A percentile compares a stretch with the other conserved stretches of the same genome.
phyloP scores from a whole-genome alignment of 257 asterid species.

The Jaltomata sinuosa region DNA sequence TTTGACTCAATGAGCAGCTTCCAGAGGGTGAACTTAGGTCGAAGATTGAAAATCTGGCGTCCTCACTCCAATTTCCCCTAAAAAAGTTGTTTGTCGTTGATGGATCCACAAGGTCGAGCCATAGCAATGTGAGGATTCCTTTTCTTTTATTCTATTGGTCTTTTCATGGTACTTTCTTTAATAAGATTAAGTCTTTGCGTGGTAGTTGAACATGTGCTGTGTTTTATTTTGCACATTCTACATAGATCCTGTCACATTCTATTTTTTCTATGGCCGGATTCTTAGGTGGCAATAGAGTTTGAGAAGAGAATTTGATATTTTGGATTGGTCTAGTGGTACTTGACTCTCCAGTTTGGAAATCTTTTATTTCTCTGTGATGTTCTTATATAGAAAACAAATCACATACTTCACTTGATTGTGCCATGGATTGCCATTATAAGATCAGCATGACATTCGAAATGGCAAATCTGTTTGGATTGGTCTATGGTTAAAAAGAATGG shows the following conservation, averaged over 20 bases:
- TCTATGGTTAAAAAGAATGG: not conserved
- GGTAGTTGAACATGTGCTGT: not conserved
- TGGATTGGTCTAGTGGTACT: not conserved
- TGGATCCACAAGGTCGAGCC: slow-evolving; percentile 98
- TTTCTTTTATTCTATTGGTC: no score
- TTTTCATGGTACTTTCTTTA: slow-evolving; percentile 1
- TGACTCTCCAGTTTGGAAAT: not conserved
- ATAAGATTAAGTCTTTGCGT: not conserved
- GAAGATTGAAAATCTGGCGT: slow-evolving; percentile 82
- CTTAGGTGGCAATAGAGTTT: not conserved
- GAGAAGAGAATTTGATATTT: not conserved
- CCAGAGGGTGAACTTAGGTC: slow-evolving; percentile 76
- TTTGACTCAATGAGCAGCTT: slow-evolving; percentile 47
- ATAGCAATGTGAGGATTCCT: slow-evolving; percentile 97
- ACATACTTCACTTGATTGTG: not conserved
- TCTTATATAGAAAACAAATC: not conserved
- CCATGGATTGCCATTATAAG: not conserved
- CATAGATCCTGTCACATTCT: not conserved
- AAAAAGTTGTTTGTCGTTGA: slow-evolving; percentile 89
- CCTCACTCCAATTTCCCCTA: slow-evolving; percentile 79
- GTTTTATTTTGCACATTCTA: not conserved
- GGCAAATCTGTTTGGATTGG: not conserved
- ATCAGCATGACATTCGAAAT: not conserved
- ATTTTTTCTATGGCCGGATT: no score
- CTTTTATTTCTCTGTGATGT: not conserved